Percentiles rank a stretch among this genome's conserved stretches.
Evolutionary conservation across 768 basidiomycete species (phyloP).

Genomic region (Punctularia strigosozonata): DNA sequence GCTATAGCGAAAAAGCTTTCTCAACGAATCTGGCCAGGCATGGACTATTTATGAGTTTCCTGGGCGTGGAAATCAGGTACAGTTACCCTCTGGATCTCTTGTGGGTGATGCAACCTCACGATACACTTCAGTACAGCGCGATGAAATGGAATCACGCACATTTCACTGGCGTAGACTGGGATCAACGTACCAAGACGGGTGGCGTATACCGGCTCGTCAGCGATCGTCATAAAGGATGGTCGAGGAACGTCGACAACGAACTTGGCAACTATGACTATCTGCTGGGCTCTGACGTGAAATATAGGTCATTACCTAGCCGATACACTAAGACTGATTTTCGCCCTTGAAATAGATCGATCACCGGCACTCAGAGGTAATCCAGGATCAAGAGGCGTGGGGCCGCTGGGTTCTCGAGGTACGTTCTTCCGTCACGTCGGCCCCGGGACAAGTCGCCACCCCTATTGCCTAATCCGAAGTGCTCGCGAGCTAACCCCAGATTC

Average conservation of each 20-base stretch:
- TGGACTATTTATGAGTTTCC: conserved; percentile 85
- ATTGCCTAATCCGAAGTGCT: background rate
- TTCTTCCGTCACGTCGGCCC: too few relatives aligned
- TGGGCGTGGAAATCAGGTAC: conserved; percentile 63
- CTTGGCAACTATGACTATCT: conserved; percentile 85
- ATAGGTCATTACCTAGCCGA: background rate
- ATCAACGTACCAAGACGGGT: conserved; percentile 48
- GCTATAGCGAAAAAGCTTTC: background rate
- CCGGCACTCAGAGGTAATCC: conserved; percentile 65
- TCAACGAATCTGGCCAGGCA: conserved; percentile 29
- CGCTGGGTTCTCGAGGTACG: conserved; percentile 56
- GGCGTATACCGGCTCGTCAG: conserved; percentile 67
- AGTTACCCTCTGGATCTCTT: conserved; percentile 10
- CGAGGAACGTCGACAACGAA: conserved; percentile 65
- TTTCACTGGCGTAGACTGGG: conserved; percentile 83
- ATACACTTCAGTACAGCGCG: conserved; percentile 44
- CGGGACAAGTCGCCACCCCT: conserved; percentile 1
- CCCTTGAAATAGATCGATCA: conserved; percentile 55
- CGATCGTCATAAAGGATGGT: conserved; percentile 68
- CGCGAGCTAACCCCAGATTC: background rate
- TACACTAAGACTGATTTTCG: conserved; percentile 7
- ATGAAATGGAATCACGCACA: conserved; percentile 69
- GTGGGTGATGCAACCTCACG: background rate
- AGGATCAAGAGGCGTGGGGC: conserved; percentile 71
- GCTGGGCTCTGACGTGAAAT: conserved; percentile 57